phyloP scores from a whole-genome alignment of 129 eudicot genomes.

The carrot (Daucus carota) region DNA sequence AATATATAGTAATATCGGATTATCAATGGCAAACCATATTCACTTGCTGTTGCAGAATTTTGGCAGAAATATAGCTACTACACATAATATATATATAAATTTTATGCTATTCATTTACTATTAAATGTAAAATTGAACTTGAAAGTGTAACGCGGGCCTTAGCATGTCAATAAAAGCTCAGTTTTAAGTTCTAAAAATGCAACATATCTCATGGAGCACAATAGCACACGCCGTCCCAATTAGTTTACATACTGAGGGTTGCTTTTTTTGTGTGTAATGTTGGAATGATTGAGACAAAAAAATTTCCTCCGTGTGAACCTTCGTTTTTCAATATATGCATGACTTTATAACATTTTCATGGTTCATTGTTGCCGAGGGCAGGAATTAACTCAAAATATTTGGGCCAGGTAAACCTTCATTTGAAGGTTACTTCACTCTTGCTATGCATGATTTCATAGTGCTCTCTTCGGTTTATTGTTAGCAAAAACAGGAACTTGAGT shows the following conservation, averaged over 20 bases:
- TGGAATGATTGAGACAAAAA: neutral
- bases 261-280: neutral
- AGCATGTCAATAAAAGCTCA: neutral
- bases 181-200: neutral
- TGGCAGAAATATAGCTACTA: neutral
- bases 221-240: no score
- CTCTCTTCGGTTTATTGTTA: slow-evolving; percentile 5
- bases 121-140: neutral
- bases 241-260: neutral
- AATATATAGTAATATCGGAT: neutral
- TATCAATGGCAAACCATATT: neutral
- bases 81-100: neutral
- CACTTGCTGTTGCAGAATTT: neutral
- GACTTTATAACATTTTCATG: neutral
- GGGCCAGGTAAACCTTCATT: slow-evolving; percentile 14
- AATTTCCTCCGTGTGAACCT: neutral
- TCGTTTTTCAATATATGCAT: neutral
- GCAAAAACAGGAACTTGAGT: neutral
- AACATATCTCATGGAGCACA: neutral
- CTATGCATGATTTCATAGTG: slow-evolving; percentile 17
- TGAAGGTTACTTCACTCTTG: no score
- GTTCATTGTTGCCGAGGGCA: neutral
- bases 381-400: neutral
- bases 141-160: neutral
- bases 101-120: neutral